These are phyloP conservation scores for Neonectria magnoliae DNA, from an alignment of 2,329 filamentous ascomycete species.

Conservation along the genomic window DNA sequence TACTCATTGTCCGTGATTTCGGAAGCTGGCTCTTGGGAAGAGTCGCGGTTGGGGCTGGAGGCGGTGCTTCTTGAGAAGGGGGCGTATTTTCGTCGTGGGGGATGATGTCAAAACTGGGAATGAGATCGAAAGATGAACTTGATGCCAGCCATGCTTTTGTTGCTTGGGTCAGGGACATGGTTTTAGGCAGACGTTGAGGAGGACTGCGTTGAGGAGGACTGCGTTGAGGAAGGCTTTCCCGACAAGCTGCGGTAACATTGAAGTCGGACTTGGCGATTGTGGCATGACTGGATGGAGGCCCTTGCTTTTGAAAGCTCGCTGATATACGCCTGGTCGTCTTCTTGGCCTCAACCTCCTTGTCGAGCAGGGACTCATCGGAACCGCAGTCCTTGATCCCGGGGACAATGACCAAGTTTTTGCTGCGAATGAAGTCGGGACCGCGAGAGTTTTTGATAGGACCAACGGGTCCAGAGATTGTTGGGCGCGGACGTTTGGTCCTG, in stretches of 20 bases:
- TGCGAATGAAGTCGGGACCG: slow-evolving; percentile 48
- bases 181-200: slow-evolving; percentile 30
- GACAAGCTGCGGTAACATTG: slow-evolving; percentile 35
- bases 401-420: slow-evolving; percentile 48
- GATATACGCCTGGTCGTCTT: slow-evolving; percentile 43
- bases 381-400: slow-evolving; percentile 49
- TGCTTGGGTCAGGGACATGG: slow-evolving; percentile 24
- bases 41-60: background rate
- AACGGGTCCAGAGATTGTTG: slow-evolving; percentile 49
- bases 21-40: slow-evolving; percentile 47
- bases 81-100: slow-evolving; percentile 44
- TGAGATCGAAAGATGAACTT: slow-evolving; percentile 26
- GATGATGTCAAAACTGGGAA: slow-evolving; percentile 19
- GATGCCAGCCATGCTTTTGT: slow-evolving; percentile 23
- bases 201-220: slow-evolving; percentile 20
- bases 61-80: slow-evolving; percentile 20
- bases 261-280: slow-evolving; percentile 45
- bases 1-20: slow-evolving; percentile 57
- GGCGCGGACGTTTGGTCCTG: slow-evolving; percentile 37
- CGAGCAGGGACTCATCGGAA: slow-evolving; percentile 30
- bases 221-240: slow-evolving; percentile 25
- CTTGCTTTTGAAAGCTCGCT: slow-evolving; percentile 42
- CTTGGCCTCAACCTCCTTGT: slow-evolving; percentile 20
- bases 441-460: slow-evolving; percentile 52
- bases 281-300: slow-evolving; percentile 42